Evolutionary conservation across 2,329 filamentous ascomycete genomes (phyloP), one percentile per base, ranked within the genome.

Genomic region (Aspergillus phoenicis): DNA sequence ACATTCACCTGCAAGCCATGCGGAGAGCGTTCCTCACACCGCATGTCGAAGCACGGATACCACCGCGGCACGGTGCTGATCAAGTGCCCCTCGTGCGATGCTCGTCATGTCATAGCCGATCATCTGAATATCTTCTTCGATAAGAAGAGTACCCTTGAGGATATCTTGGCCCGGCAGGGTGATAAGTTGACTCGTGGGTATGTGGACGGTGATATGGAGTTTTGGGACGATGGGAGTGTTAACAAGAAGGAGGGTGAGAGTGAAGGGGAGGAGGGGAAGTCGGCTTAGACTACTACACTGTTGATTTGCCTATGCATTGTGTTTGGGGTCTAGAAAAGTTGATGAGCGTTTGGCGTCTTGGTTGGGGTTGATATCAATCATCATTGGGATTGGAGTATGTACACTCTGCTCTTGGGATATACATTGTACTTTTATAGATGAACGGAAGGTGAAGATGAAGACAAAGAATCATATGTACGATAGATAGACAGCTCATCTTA

Each of bases 1-100:
- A 91, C 88, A 53, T 97, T 99, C 76, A 99, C 95, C 67, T 99
- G 95, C 84, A 88, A 90, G 61, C 91, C 91, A 33, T 99, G 95
- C 79, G 82, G 84, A 49, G 81, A 85, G 38, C 89, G 93, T 60
- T 96, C 91, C n/a, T 84, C 87, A 11, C 96, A 99, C 79, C 85
- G 85, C 54, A 83, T 99, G 69, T 92, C 91, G 30, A 97, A 98
- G 77, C 95, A 98, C 73, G 95, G 92, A 33, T 99, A 99, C 75
- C 93, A 98, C 77, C 84, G 89, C 64, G 95, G 95, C 38, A 94
- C 92, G 1, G 89, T 95, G 4, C 82, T 99, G 60, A 93, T 98
- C 66, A 89, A 89, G 36, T 99, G 95, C 74, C 94, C 95, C 0
- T 81, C 82, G 3, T 99, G 95, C 78, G 88, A 89, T 71, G 93